These are phyloP conservation scores for Exserohilum rostratum DNA, from an alignment of 2,329 filamentous ascomycete genomes.

Conservation along the genomic window DNA sequence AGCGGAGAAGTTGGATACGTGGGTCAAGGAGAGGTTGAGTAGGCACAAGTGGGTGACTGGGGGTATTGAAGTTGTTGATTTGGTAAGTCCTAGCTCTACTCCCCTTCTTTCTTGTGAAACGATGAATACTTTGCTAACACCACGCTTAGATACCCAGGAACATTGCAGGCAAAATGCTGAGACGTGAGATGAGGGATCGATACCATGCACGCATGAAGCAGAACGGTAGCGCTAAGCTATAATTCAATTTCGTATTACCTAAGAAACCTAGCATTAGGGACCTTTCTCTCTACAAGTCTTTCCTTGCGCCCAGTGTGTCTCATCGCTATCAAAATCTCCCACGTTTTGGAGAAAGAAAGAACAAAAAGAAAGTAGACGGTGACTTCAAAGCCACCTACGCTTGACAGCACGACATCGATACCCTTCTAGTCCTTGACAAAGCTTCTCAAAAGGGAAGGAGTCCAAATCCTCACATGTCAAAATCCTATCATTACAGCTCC, in stretches of 20 bases:
- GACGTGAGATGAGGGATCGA: conserved; percentile 37
- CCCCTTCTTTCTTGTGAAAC: background rate
- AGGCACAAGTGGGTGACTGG: conserved; percentile 41
- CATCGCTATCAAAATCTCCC: too few relatives aligned
- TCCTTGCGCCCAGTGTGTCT: too few relatives aligned
- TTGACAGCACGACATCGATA: too few relatives aligned
- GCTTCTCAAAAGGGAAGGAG: too few relatives aligned
- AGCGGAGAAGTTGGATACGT: conserved; percentile 28
- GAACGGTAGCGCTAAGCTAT: conserved; percentile 27
- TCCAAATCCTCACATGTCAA: too few relatives aligned
- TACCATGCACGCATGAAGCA: conserved; percentile 34
- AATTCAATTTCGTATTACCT: background rate
- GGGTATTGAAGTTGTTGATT: conserved; percentile 37
- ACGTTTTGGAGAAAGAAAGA: too few relatives aligned
- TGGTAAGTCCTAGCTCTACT: conserved; percentile 21
- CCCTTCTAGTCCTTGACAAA: too few relatives aligned
- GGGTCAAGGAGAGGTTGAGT: conserved; percentile 31
- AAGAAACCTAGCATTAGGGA: background rate
- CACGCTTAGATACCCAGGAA: conserved; percentile 33
- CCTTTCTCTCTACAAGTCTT: too few relatives aligned
- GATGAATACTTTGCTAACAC: background rate
- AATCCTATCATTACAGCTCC: too few relatives aligned
- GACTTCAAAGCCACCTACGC: too few relatives aligned
- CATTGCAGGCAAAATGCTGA: conserved; percentile 38
- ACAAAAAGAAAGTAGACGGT: too few relatives aligned